Conservation (phyloP, 2,329 filamentous ascomycete genomes). For the Coniochaeta ligniaria region DNA sequence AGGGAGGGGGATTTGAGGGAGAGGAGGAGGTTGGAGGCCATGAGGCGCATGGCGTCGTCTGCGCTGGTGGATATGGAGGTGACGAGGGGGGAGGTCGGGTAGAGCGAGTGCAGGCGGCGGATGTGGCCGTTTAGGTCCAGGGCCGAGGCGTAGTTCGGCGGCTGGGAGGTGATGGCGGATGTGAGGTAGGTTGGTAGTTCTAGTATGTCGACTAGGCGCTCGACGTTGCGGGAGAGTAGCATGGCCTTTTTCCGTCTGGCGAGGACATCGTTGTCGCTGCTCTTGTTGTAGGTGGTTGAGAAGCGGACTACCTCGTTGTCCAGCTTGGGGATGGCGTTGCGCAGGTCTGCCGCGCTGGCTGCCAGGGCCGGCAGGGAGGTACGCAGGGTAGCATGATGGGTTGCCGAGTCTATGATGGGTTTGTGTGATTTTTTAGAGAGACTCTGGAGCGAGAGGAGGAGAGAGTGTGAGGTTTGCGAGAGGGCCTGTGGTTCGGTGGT, state of each 20-base stretch:
- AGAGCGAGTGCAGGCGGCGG: conserved; percentile 73
- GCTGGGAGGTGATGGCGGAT: conserved; percentile 60
- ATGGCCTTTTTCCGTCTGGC: conserved; percentile 71
- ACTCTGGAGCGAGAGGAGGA: conserved; percentile 75
- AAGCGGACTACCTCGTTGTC: conserved; percentile 75
- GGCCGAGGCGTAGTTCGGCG: conserved; percentile 78
- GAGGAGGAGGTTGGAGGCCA: conserved; percentile 76
- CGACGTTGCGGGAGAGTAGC: conserved; percentile 77
- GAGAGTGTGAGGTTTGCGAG: conserved; percentile 72
- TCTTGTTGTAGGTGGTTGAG: conserved; percentile 74
- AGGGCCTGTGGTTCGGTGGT: conserved; percentile 72
- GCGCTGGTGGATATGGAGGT: conserved; percentile 68
- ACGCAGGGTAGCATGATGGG: conserved; percentile 66
- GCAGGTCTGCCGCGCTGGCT: conserved; percentile 58
- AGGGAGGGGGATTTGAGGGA: conserved; percentile 70
- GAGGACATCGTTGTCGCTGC: conserved; percentile 61
- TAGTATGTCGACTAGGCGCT: conserved; percentile 82
- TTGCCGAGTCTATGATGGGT: conserved; percentile 72
- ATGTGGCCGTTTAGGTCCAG: conserved; percentile 93
- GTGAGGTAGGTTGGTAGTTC: conserved; percentile 82
- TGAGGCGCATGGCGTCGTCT: conserved; percentile 79
- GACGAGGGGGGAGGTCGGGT: conserved; percentile 72
- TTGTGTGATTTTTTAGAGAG: conserved; percentile 87
- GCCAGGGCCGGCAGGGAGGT: conserved; percentile 66
- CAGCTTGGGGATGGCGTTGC: conserved; percentile 66